phyloP scores from a whole-genome alignment of 75 land plant genomes.

The Azolla pinnata region DNA sequence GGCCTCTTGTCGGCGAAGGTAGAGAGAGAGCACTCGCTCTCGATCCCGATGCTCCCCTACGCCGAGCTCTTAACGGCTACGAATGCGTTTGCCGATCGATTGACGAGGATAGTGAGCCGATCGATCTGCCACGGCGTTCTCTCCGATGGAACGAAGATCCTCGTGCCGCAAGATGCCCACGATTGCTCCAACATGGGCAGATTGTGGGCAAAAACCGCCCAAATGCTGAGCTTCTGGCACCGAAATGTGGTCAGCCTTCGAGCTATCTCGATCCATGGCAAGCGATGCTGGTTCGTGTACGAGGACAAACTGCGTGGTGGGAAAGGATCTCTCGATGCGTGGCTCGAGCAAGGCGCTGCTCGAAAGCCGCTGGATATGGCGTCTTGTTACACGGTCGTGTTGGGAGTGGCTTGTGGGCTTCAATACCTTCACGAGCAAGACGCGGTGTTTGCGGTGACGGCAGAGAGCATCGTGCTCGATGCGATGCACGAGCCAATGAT shows the following conservation, averaged over 20 bases:
- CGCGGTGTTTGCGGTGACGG: neutral
- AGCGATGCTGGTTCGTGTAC: neutral
- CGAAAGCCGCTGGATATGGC: neutral
- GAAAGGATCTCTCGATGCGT: neutral
- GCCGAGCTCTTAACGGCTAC: neutral
- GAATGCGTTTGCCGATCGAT: neutral
- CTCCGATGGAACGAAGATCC: neutral
- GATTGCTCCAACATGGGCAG: neutral
- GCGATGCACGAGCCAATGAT: neutral
- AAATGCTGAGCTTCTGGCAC: neutral
- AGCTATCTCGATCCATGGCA: neutral
- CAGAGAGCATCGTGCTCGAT: neutral
- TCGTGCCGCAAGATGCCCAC: neutral
- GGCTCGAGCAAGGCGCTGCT: neutral
- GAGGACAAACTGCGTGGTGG: neutral
- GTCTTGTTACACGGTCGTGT: neutral
- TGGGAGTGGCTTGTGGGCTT: neutral
- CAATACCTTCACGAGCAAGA: neutral
- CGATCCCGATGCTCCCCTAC: neutral
- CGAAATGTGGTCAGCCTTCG: neutral
- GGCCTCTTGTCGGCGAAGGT: neutral
- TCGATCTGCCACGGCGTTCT: neutral
- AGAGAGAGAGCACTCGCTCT: neutral
- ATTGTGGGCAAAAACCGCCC: neutral
- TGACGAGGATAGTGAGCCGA: neutral